Conservation (phyloP, 1,284 basidiomycete species). For the Rhodofomes roseus region DNA sequence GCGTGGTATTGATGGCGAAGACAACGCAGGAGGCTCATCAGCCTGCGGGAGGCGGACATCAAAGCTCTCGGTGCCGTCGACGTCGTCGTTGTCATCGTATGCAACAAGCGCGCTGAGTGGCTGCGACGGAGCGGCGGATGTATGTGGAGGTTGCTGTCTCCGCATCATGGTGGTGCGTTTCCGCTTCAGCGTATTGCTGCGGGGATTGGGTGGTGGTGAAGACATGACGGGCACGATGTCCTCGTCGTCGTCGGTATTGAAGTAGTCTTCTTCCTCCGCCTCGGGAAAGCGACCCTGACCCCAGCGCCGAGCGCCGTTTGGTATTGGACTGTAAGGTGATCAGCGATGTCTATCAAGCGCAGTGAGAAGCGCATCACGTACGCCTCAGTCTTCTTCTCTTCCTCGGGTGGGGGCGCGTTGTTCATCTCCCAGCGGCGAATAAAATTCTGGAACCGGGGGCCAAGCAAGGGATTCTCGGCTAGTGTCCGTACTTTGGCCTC, state of each 20-base stretch:
- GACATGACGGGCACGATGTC: conserved; percentile 32
- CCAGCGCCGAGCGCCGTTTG: conserved; percentile 35
- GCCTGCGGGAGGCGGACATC: not conserved
- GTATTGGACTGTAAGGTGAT: conserved; percentile 7
- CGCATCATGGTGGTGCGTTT: conserved; percentile 40
- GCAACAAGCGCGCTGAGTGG: conserved; percentile 64
- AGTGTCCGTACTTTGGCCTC: conserved; percentile 65
- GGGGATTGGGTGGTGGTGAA: conserved; percentile 24
- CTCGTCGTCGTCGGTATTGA: conserved; percentile 77
- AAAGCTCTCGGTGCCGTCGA: conserved; percentile 11
- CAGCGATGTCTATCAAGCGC: not conserved
- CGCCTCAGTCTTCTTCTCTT: conserved; percentile 49
- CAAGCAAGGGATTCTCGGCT: conserved; percentile 57
- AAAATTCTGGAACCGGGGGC: conserved; percentile 69
- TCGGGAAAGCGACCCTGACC: conserved; percentile 54
- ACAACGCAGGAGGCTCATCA: conserved; percentile 5
- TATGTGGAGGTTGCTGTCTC: conserved; percentile 15
- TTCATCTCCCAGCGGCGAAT: conserved; percentile 89
- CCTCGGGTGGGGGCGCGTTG: conserved; percentile 68
- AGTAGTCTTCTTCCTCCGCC: conserved; percentile 86
- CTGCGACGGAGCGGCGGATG: conserved; percentile 33
- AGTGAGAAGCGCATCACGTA: conserved; percentile 27
- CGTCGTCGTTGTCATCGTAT: conserved; percentile 55
- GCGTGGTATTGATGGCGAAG: conserved; percentile 9
- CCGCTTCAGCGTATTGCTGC: conserved; percentile 49